Base-by-base conservation (phyloP, 1,284 basidiomycete genomes). In the Ganoderma sp. region DNA sequence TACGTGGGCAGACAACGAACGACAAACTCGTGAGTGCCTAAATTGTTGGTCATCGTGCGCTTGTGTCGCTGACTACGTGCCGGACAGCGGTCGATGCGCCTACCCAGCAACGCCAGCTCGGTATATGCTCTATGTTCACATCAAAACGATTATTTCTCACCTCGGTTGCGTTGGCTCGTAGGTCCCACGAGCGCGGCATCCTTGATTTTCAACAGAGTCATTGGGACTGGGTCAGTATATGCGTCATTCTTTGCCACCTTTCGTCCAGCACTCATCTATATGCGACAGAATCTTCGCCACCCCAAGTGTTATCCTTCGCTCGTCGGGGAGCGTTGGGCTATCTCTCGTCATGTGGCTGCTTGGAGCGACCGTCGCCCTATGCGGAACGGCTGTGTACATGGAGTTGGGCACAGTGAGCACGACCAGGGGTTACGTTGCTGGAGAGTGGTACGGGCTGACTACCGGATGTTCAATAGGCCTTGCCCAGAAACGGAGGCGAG, bases 161-260 rank as follows among this genome's bases (percentile, higher is more conserved):
- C 12, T 54, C 37, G 42, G 4, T n/a, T 42, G n/a, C 48, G n/a
- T 15, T 48, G 10, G 3, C 6, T 19, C 52, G 52, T 64, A 84
- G 88, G 89, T 3, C 71, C 88, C 3, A 76, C 84, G 43, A 91
- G 88, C 67, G 88, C 90, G 0, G 78, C 88, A 9, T 89, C 90
- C 71, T 83, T 94, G 32, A 89, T 93, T 48, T 91, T 92, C 78
- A 94, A 94, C 74, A 85, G 91, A 22, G 84, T 92, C 25, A 89
- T 93, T 45, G 91, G 92, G n/a, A 89, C 90, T 19, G 91, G 91
- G 89, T 39, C 37, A 39, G 37, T 90, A 72, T 42, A 81, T 76
- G 42, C 43, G 56, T 37, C 70, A 9, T 17, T 7, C 17, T 50
- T 48, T 52, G 28, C 41, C 10, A 50, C 22, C 32, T 42, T 66